A percentile compares a stretch with the other conserved stretches of the same genome.
Evolutionary conservation across 2,329 filamentous ascomycete species (phyloP).

Genomic region (Chaetomiaceae sp.): DNA sequence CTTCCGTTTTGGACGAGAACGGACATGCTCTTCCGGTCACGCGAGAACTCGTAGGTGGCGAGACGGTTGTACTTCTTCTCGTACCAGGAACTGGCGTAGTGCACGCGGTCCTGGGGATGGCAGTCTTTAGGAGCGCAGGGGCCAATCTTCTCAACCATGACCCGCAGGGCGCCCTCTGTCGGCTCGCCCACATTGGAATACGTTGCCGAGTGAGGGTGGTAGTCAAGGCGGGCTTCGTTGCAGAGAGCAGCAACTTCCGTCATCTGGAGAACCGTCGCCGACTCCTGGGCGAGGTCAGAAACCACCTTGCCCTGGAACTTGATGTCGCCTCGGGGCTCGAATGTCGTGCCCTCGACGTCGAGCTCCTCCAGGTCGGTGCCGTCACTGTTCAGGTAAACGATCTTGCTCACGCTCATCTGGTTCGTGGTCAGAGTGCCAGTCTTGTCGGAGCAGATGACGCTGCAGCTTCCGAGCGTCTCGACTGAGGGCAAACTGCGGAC

Average conservation of each 20-base stretch:
- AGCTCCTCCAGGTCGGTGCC: conserved; percentile 76
- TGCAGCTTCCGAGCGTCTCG: conserved; percentile 97
- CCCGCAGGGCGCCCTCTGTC: conserved; percentile 87
- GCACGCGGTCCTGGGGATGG: conserved; percentile 58
- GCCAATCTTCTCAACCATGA: conserved; percentile 89
- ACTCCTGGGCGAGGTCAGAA: conserved; percentile 62
- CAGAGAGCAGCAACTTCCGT: conserved; percentile 68
- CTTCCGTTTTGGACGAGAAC: conserved; percentile 71
- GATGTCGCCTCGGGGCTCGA: conserved; percentile 74
- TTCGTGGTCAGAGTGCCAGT: conserved; percentile 97
- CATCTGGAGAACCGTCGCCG: conserved; percentile 74
- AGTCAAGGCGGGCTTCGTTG: conserved; percentile 80
- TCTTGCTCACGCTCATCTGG: conserved; percentile 96
- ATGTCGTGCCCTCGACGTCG: conserved; percentile 87
- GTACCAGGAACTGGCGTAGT: conserved; percentile 79
- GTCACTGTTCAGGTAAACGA: conserved; percentile 72
- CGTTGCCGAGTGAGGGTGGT: conserved; percentile 66
- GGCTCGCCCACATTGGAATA: conserved; percentile 88
- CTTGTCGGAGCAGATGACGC: conserved; percentile 99
- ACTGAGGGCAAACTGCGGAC: conserved; percentile 94
- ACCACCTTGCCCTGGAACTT: conserved; percentile 61
- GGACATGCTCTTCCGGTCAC: conserved; percentile 99
- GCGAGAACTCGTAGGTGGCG: conserved; percentile 92
- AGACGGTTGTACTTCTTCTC: conserved; percentile 68
- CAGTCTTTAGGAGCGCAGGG: conserved; percentile 58